Conservation (phyloP, 805 yeast genomes). For the Ogataea parapolymorpha region DNA sequence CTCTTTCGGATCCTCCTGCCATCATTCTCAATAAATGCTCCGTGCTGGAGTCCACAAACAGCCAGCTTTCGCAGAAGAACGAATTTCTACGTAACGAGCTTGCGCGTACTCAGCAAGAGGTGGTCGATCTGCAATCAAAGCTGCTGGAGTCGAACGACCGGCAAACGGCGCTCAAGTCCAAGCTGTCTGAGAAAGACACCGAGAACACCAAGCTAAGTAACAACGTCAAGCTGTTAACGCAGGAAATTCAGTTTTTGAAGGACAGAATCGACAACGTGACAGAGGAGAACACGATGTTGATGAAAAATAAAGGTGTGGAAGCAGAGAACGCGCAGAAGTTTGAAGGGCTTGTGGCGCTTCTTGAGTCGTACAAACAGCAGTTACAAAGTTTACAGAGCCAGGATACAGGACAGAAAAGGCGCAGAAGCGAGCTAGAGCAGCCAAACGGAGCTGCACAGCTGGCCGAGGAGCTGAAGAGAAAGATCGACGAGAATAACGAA, state of each 20-base stretch:
- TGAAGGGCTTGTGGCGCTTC: conserved; percentile 40
- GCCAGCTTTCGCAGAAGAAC: conserved; percentile 7
- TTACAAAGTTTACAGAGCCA: conserved; percentile 35
- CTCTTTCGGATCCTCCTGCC: background rate
- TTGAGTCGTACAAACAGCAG: conserved; percentile 55
- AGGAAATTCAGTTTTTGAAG: conserved; percentile 22
- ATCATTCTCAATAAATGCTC: background rate
- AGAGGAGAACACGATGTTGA: conserved; percentile 15
- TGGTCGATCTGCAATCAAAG: conserved; percentile 13
- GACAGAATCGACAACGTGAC: conserved; percentile 17
- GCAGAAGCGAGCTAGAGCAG: background rate
- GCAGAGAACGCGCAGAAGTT: conserved; percentile 22
- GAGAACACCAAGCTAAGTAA: conserved; percentile 17
- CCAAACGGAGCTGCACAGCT: background rate
- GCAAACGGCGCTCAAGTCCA: conserved; percentile 3
- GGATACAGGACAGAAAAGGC: background rate
- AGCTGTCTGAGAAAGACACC: conserved; percentile 5
- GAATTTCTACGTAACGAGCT: conserved; percentile 8
- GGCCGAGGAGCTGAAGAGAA: conserved; percentile 1
- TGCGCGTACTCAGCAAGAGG: conserved; percentile 10
- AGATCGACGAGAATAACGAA: background rate
- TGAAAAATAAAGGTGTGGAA: conserved; percentile 12
- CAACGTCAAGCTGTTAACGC: conserved; percentile 13
- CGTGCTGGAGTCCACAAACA: background rate
- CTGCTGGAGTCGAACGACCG: conserved; percentile 8